Conservation (phyloP, 1,139 yeast genomes). For the Petasospora fabianii region DNA sequence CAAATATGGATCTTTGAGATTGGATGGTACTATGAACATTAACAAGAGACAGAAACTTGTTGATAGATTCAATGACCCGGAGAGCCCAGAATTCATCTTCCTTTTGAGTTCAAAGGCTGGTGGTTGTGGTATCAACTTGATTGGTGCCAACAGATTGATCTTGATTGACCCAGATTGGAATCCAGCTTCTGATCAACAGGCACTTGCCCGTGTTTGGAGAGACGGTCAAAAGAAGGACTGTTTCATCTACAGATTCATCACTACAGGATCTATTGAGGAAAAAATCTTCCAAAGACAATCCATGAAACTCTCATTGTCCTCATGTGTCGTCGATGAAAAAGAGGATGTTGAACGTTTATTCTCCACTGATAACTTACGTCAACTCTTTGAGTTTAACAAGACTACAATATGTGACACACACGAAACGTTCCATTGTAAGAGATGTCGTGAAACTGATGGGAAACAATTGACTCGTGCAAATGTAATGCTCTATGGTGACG, state of each 20-base stretch:
- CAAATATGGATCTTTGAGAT: constrained; percentile 73
- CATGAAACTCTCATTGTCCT: constrained; percentile 89
- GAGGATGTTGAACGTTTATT: constrained; percentile 93
- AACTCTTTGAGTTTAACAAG: constrained; percentile 68
- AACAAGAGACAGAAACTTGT: constrained; percentile 92
- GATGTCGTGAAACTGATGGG: constrained; percentile 58
- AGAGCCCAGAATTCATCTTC: constrained; percentile 83
- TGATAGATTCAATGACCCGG: constrained; percentile 87
- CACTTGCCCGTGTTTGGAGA: constrained; percentile 97
- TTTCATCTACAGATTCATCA: constrained; percentile 86
- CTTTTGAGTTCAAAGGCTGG: constrained; percentile 95
- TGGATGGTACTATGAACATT: constrained; percentile 91
- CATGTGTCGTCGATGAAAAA: constrained; percentile 95
- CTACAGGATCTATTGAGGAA: constrained; percentile 95
- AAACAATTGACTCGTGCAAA: constrained; percentile 66
- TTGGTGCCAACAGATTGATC: constrained; percentile 90
- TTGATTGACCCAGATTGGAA: constrained; percentile 98
- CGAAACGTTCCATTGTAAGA: constrained; percentile 82
- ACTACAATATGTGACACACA: constrained; percentile 85
- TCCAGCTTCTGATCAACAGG: constrained; percentile 98
- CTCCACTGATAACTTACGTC: constrained; percentile 74
- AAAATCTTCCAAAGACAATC: constrained; percentile 94
- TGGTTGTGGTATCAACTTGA: constrained; percentile 96
- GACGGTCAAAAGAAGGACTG: constrained; percentile 98
- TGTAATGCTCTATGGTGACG: constrained; percentile 96